These are phyloP conservation scores for carrot (Daucus carota) DNA, from an alignment of 129 eudicot genomes.

Conservation along the genomic window DNA sequence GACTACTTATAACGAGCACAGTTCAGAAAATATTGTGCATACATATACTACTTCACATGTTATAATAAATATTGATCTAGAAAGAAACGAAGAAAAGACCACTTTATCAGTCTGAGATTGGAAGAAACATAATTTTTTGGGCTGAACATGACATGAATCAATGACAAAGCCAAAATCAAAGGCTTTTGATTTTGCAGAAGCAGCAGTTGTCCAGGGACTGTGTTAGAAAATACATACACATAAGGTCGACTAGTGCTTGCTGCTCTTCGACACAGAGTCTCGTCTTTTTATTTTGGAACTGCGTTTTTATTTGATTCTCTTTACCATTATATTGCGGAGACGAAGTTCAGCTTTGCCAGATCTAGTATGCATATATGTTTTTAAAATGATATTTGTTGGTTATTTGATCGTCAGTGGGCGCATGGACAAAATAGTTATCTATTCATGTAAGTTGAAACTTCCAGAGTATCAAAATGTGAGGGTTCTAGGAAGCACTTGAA, in stretches of 20 bases:
- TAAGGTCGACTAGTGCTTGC: neutral
- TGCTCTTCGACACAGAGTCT: neutral
- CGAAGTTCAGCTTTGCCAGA: neutral
- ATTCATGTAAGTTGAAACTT: neutral
- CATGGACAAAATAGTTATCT: neutral
- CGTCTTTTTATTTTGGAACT: slow-evolving; percentile 2
- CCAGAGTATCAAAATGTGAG: neutral
- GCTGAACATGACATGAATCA: too few relatives aligned
- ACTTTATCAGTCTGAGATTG: neutral
- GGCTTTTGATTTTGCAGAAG: neutral
- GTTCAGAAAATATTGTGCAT: neutral
- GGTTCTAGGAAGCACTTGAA: neutral
- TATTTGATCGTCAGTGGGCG: neutral
- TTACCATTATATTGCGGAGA: slow-evolving; percentile 1
- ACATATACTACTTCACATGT: neutral
- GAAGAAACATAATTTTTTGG: neutral
- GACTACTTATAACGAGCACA: neutral
- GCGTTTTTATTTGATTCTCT: neutral
- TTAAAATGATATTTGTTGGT: neutral
- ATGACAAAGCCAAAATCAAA: slow-evolving; percentile 5
- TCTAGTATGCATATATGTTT: neutral
- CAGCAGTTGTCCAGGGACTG: slow-evolving; percentile 1
- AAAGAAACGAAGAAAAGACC: slow-evolving; percentile 1
- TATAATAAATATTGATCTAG: neutral
- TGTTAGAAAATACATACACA: neutral